These are phyloP conservation scores for Cicer yamashitae DNA, from an alignment of 306 rosid species.

Conservation along the genomic window DNA sequence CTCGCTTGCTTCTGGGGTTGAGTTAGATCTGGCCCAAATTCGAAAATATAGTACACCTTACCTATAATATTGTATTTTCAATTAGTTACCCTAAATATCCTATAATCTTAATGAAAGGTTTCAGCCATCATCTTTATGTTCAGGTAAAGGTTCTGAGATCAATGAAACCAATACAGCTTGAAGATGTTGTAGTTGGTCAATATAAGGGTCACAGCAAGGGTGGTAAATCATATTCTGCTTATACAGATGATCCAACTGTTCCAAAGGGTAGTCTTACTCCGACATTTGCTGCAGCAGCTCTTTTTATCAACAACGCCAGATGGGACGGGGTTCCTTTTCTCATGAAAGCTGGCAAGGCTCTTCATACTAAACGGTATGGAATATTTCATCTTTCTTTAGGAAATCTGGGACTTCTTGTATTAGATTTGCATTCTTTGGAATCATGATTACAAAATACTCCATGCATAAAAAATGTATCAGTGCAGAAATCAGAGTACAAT, in stretches of 20 bases:
- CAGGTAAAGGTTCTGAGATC: constrained; percentile 97
- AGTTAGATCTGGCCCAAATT: background rate
- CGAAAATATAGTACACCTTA: background rate
- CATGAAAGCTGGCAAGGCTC: constrained; percentile 99
- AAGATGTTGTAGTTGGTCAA: constrained; percentile 92
- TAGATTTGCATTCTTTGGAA: constrained; percentile 32
- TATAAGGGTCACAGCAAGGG: constrained; percentile 89
- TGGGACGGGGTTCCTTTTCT: constrained; percentile 99
- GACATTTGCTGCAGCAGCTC: constrained; percentile 96
- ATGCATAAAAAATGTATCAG: constrained; percentile 58
- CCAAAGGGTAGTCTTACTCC: constrained; percentile 87
- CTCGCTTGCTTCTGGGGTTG: background rate
- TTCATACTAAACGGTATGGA: constrained; percentile 77
- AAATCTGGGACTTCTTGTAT: background rate
- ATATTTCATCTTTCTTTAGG: constrained; percentile 18
- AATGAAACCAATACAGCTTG: constrained; percentile 78
- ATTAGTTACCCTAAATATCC: constrained; percentile 27
- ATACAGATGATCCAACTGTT: constrained; percentile 82
- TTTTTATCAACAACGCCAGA: constrained; percentile 89
- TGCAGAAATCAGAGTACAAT: constrained; percentile 98
- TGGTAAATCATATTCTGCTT: constrained; percentile 74
- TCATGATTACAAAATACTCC: constrained; percentile 17
- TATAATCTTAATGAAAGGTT: constrained; percentile 33
- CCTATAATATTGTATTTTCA: constrained; percentile 5
- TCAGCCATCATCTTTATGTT: constrained; percentile 36